A percentile compares a stretch with the other conserved stretches of the same genome.
These are phyloP conservation scores for Nigrospora osmanthi DNA, from an alignment of 2,329 filamentous ascomycete genomes.

Conservation along the genomic window DNA sequence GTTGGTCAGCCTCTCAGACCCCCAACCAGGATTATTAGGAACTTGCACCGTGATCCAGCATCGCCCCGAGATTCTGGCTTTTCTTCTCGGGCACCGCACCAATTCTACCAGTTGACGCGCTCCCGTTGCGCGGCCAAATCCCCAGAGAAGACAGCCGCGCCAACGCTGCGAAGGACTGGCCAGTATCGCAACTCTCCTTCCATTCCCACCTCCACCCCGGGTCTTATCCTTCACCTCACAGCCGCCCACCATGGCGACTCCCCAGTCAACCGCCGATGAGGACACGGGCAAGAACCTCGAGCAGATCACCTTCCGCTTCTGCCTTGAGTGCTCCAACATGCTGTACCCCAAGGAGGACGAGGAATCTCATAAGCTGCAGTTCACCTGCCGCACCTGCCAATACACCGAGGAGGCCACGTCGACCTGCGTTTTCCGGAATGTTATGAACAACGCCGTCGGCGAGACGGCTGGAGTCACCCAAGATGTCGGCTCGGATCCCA, in stretches of 20 bases:
- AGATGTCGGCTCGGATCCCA: slow-evolving; percentile 95
- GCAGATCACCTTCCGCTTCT: slow-evolving; percentile 95
- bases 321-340: slow-evolving; percentile 98
- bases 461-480: slow-evolving; percentile 96
- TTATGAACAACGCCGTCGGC: slow-evolving; percentile 82
- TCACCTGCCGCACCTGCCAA: slow-evolving; percentile 91
- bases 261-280: slow-evolving; percentile 40
- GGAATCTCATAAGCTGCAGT: slow-evolving; percentile 76
- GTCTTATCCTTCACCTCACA: no score
- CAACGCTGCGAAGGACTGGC: no score
- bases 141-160: no score
- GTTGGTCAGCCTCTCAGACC: no score
- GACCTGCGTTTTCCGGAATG: slow-evolving; percentile 91
- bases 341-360: slow-evolving; percentile 95
- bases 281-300: slow-evolving; percentile 44
- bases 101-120: no score
- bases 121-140: no score
- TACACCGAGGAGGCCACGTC: slow-evolving; percentile 82
- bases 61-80: no score
- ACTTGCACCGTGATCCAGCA: no score
- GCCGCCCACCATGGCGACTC: slow-evolving; percentile 43
- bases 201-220: no score
- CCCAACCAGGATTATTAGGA: no score
- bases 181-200: no score
- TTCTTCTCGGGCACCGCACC: no score